Conservation (phyloP, 495 filamentous ascomycete genomes). For the Cercophora samala region DNA sequence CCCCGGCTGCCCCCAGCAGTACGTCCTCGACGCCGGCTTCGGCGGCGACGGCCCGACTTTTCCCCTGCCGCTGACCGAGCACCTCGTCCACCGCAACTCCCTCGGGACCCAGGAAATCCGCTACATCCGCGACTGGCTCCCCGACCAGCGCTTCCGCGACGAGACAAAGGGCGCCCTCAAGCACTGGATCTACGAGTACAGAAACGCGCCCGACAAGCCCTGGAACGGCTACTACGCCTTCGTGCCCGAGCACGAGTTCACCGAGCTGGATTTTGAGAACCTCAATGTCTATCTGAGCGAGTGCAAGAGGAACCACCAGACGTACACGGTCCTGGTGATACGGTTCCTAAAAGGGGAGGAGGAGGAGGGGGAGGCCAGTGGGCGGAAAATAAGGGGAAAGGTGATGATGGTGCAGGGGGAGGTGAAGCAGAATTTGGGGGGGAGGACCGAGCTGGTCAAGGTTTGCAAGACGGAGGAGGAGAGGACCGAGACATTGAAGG, state of each 20-base stretch:
- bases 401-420: slow-evolving; percentile 55
- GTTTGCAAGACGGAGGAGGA: slow-evolving; percentile 50
- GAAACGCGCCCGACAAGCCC: slow-evolving; percentile 39
- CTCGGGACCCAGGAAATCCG: slow-evolving; percentile 52
- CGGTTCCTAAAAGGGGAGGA: slow-evolving; percentile 50
- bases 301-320: slow-evolving; percentile 47
- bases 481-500: slow-evolving; percentile 48
- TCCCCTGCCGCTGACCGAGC: slow-evolving; percentile 51
- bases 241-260: slow-evolving; percentile 54
- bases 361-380: too few species aligned
- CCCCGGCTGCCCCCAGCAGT: slow-evolving; percentile 34
- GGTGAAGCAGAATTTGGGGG: slow-evolving; percentile 58
- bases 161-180: slow-evolving; percentile 34
- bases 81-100: slow-evolving; percentile 36
- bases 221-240: slow-evolving; percentile 63
- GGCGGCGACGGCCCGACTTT: slow-evolving; percentile 57
- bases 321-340: slow-evolving; percentile 49
- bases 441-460: slow-evolving; percentile 51
- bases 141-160: slow-evolving; percentile 39
- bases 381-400: slow-evolving; percentile 53
- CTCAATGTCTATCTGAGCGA: slow-evolving; percentile 55
- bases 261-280: slow-evolving; percentile 58
- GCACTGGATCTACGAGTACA: slow-evolving; percentile 63
- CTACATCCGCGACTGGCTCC: slow-evolving; percentile 46
- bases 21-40: slow-evolving; percentile 61